Evolutionary conservation across 352 stramenopile genomes (phyloP).

Genomic region (Plasmopara muralis): DNA sequence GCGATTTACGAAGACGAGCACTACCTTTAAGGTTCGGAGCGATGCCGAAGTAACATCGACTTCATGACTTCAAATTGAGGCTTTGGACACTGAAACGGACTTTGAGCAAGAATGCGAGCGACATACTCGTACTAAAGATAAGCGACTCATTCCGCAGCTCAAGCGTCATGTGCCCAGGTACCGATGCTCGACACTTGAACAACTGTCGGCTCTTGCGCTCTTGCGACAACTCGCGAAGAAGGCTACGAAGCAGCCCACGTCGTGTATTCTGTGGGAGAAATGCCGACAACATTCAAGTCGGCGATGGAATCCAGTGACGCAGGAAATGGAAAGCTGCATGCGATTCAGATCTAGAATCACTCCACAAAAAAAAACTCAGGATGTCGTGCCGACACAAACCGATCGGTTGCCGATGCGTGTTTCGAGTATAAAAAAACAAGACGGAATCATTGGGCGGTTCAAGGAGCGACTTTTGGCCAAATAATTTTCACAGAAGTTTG

Average conservation of each 20-base stretch:
- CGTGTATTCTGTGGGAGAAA: no score
- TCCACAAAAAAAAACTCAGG: neutral
- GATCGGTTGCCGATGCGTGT: neutral
- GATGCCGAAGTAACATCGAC: no score
- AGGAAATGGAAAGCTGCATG: neutral
- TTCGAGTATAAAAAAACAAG: no score
- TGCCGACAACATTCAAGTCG: no score
- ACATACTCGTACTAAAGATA: neutral
- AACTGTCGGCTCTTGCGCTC: neutral
- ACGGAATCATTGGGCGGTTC: no score
- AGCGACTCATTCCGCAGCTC: neutral
- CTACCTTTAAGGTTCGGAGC: no score
- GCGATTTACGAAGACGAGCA: no score
- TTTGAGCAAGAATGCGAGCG: neutral
- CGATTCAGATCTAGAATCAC: neutral
- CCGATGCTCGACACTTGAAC: neutral
- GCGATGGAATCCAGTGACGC: no score
- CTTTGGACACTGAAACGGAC: neutral
- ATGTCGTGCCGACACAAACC: neutral
- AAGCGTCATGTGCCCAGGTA: neutral
- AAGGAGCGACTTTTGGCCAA: no score
- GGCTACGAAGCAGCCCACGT: neutral
- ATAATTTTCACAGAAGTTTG: neutral
- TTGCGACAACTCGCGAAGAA: neutral
- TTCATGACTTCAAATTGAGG: neutral